A percentile compares a stretch with the other conserved stretches of the same genome.
These are phyloP conservation scores for Mortierella sp. DNA, from an alignment of 371 early-diverging fungal genomes.

Conservation along the genomic window DNA sequence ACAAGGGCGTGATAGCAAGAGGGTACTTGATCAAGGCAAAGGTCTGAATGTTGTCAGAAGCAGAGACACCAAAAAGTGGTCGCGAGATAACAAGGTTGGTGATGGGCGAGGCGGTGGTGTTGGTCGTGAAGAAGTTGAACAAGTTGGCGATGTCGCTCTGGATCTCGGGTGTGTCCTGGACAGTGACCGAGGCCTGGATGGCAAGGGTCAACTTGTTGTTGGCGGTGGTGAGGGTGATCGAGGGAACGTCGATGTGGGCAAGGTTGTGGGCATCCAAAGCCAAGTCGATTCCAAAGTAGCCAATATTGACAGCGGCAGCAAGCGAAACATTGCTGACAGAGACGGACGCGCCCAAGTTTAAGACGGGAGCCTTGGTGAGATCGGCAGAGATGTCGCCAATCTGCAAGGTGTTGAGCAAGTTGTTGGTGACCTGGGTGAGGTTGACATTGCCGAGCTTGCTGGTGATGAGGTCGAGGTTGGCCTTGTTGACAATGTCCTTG, in stretches of 20 bases:
- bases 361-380: slow-evolving; percentile 51
- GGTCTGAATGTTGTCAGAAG: slow-evolving; percentile 47
- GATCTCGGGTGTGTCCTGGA: slow-evolving; percentile 44
- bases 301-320: slow-evolving; percentile 53
- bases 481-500: slow-evolving; percentile 39
- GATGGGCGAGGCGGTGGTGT: slow-evolving; percentile 39
- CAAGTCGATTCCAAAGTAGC: slow-evolving; percentile 56
- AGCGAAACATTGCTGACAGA: slow-evolving; percentile 44
- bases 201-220: slow-evolving; percentile 50
- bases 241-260: slow-evolving; percentile 50
- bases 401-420: slow-evolving; percentile 42
- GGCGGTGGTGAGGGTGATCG: slow-evolving; percentile 44
- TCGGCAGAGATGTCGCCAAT: slow-evolving; percentile 42
- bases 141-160: slow-evolving; percentile 50
- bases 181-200: slow-evolving; percentile 39
- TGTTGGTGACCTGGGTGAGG: slow-evolving; percentile 14
- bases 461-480: slow-evolving; percentile 31
- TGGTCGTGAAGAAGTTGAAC: slow-evolving; percentile 48
- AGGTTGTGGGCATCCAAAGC: slow-evolving; percentile 42
- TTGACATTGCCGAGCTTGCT: slow-evolving; percentile 35
- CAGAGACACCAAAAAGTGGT: slow-evolving; percentile 46
- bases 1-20: slow-evolving; percentile 28
- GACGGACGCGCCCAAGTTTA: slow-evolving; percentile 45
- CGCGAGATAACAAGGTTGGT: slow-evolving; percentile 36
- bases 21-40: slow-evolving; percentile 41